phyloP scores from a whole-genome alignment of 75 land plant species.

The Pseudotsuga menziesii region DNA sequence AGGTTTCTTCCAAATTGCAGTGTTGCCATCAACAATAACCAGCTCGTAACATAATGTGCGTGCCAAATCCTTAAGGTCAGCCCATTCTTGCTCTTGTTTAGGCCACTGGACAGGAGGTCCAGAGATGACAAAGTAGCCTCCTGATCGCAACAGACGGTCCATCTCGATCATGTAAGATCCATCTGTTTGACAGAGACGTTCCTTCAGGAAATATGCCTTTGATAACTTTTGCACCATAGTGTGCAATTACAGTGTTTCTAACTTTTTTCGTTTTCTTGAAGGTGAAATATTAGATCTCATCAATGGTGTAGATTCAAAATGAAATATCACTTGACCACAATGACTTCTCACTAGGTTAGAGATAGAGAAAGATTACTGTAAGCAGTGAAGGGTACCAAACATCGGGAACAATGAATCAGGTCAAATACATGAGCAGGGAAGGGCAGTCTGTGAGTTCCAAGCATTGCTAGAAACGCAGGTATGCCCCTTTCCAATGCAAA shows the following conservation, averaged over 20 bases:
- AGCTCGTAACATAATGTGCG: conserved; percentile 68
- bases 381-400: conserved; percentile 78
- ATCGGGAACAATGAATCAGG: conserved; percentile 79
- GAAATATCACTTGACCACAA: too few species aligned
- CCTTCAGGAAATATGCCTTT: too few species aligned
- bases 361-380: conserved; percentile 52
- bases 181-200: conserved; percentile 43
- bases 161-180: conserved; percentile 86
- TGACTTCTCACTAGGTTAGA: background rate
- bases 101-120: conserved; percentile 91
- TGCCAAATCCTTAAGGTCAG: conserved; percentile 64
- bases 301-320: too few species aligned
- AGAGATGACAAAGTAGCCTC: conserved; percentile 88
- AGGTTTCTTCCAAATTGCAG: conserved; percentile 87
- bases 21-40: conserved; percentile 64
- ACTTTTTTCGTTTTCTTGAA: too few species aligned
- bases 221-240: too few species aligned
- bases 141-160: conserved; percentile 83
- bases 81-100: conserved; percentile 87
- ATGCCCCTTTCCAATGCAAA: conserved; percentile 86
- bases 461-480: conserved; percentile 85
- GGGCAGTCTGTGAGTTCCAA: conserved; percentile 78
- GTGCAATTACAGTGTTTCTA: too few species aligned
- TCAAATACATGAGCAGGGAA: conserved; percentile 80
- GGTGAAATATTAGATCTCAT: too few species aligned